These are phyloP conservation scores for Globisporangium irregulare DNA, from an alignment of 352 stramenopile genomes.

Conservation along the genomic window DNA sequence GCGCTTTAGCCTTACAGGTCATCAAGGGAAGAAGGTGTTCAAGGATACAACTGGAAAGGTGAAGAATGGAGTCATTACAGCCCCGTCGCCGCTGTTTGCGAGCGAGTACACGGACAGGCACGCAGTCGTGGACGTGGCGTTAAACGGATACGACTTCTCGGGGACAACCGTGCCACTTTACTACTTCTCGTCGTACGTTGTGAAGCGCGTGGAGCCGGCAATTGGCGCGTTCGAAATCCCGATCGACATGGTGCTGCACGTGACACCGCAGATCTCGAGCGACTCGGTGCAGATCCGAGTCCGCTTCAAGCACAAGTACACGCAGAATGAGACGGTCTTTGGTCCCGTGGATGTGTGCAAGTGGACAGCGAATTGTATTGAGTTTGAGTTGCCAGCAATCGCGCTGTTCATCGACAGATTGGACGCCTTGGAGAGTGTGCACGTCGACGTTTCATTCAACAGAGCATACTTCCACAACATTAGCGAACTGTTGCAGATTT, in stretches of 20 bases:
- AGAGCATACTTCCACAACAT: conserved; percentile 38
- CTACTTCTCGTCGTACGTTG: conserved; percentile 53
- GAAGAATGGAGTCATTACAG: conserved; percentile 48
- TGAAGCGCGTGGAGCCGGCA: conserved; percentile 42
- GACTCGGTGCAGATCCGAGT: conserved; percentile 44
- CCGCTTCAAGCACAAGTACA: conserved; percentile 28
- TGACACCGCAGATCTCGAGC: conserved; percentile 44
- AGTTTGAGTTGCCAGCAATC: conserved; percentile 46
- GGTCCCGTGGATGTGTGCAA: conserved; percentile 35
- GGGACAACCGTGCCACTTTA: conserved; percentile 39
- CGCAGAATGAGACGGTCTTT: conserved; percentile 21
- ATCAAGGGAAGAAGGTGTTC: conserved; percentile 31
- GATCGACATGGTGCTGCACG: conserved; percentile 32
- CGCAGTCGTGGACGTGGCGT: conserved; percentile 51
- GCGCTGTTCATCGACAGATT: conserved; percentile 30
- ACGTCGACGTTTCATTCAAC: conserved; percentile 63
- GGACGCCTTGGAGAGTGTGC: conserved; percentile 24
- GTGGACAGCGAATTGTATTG: conserved; percentile 38
- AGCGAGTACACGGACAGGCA: conserved; percentile 44
- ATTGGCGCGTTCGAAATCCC: conserved; percentile 61
- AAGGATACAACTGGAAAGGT: conserved; percentile 34
- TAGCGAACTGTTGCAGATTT: conserved; percentile 47
- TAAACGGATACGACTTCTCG: conserved; percentile 72
- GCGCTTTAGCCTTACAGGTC: conserved; percentile 40
- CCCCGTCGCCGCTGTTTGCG: conserved; percentile 41